phyloP scores from a whole-genome alignment of 208 protist species.

The Entamoeba invadens region DNA sequence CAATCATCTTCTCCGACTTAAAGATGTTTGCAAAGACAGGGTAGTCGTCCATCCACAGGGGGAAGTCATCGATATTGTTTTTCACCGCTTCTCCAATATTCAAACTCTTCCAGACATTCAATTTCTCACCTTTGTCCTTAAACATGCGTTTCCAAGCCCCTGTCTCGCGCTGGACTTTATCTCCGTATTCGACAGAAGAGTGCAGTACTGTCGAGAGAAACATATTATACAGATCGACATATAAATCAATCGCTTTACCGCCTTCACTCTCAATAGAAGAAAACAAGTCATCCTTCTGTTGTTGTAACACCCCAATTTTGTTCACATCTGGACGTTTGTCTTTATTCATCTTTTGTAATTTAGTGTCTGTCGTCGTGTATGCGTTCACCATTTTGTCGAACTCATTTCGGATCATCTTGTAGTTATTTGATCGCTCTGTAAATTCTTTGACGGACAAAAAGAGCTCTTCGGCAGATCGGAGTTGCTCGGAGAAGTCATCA shows the following conservation, averaged over 20 bases:
- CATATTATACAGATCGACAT: neutral
- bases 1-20: neutral
- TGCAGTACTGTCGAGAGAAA: neutral
- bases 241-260: neutral
- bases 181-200: neutral
- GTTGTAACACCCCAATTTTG: neutral
- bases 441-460: neutral
- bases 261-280: neutral
- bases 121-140: neutral
- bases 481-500: neutral
- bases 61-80: neutral
- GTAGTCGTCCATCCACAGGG: neutral
- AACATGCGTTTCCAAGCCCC: neutral
- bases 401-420: neutral
- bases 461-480: neutral
- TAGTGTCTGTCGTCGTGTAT: neutral
- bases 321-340: neutral
- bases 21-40: neutral
- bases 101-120: neutral
- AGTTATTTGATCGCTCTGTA: neutral
- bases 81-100: neutral
- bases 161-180: neutral
- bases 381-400: neutral
- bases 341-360: neutral
- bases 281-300: neutral